Evolutionary conservation across 2,329 filamentous ascomycete genomes (phyloP), one percentile per base, ranked within the genome.

Genomic region (Pseudofabraea citricarpa): DNA sequence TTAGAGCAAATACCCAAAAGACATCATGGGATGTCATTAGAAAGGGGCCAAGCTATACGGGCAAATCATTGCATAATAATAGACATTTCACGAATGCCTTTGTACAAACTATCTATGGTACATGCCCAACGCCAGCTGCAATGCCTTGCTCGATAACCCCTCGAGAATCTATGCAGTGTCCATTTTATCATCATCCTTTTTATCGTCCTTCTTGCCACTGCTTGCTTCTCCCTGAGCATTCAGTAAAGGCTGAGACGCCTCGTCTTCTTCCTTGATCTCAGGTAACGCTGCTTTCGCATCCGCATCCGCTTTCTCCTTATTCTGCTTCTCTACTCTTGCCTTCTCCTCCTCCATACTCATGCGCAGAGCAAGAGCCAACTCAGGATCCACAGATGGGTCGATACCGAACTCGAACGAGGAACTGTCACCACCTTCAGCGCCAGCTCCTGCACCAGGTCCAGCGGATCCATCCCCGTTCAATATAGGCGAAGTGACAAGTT

Each of bases 301-400:
- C 33, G 79, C 77, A 54, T 75, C 78, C 27, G 87, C 84, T 55
- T 87, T 84, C 51, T 88, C 81, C 57, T 83, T 81, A 56, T 85
- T 87, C 60, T 85, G 81, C 69, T 89, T 89, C 65, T 95, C 90
- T 67, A 94, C 84, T 58, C 93, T 76, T 49, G 90, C 90, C 72
- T 94, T 94, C 69, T 98, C 93, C 64, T 98, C 93, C 65, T 98
- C 93, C 79, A 95, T 89, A 67, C 88, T 95, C 89, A 98, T 95
- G 51, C 93, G 83, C 63, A 98, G 73, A 41, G 93, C 93, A 55
- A 98, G 79, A 18, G 93, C 93, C 60, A 98, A 72, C 66, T 98
- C 93, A 3, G 93, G 93, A 62, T 98, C 93, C 59, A 90, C 77
- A 42, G 84, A 85, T 12, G 91, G 90, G 65, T 97, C 93, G 54